These are phyloP conservation scores for Limnomonas spitsbergensis DNA, from an alignment of 139 green algal genomes.

Conservation along the genomic window DNA sequence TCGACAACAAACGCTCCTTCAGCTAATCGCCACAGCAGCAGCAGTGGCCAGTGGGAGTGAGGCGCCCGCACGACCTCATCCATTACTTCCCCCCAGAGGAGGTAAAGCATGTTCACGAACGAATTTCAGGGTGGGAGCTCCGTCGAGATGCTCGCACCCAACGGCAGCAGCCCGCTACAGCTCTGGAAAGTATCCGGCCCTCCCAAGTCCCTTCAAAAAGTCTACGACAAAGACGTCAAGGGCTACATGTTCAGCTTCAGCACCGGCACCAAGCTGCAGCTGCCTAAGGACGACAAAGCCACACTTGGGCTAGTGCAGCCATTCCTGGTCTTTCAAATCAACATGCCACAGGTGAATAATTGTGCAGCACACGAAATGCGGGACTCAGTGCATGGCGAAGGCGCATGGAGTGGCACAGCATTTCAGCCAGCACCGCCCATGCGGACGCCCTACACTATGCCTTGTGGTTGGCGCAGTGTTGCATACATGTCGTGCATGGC, in stretches of 20 bases:
- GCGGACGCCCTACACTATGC: no score
- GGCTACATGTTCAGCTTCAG: conserved; percentile 29
- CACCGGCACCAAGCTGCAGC: conserved; percentile 17
- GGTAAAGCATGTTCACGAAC: conserved; percentile 17
- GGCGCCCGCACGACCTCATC: no score
- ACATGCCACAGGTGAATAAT: conserved; percentile 16
- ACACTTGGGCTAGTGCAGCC: conserved; percentile 33
- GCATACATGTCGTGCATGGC: no score
- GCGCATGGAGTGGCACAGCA: no score
- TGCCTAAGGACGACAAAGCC: conserved; percentile 30
- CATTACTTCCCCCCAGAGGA: no score
- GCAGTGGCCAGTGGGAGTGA: no score
- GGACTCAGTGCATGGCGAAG: not conserved
- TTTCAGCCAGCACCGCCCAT: no score
- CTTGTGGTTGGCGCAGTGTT: no score
- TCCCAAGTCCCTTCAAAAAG: conserved; percentile 26
- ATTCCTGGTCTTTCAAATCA: conserved; percentile 38
- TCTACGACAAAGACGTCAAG: conserved; percentile 39
- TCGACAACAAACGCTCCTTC: no score
- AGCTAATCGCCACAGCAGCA: no score
- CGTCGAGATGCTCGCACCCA: conserved; percentile 29
- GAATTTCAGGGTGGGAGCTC: conserved; percentile 32
- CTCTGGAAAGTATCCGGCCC: conserved; percentile 26
- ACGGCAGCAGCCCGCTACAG: conserved; percentile 32
- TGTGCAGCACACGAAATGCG: not conserved